Percentiles rank a stretch among this genome's conserved stretches.
Conservation (phyloP, 139 green algal genomes). For the Parachlorella kessleri region DNA sequence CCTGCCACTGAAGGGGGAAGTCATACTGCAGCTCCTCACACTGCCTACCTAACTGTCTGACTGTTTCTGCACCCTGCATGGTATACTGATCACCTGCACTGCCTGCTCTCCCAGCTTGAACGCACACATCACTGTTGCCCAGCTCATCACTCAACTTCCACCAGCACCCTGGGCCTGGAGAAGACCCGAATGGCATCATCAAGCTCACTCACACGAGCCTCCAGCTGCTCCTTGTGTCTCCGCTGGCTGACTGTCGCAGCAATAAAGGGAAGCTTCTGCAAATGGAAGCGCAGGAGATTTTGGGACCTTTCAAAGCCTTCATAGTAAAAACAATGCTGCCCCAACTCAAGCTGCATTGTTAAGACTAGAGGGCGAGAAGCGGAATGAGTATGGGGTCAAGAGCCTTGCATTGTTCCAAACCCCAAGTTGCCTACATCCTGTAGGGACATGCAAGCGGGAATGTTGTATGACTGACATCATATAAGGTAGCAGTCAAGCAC, state of each 20-base stretch:
- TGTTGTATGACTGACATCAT: neutral
- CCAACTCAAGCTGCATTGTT: too few relatives aligned
- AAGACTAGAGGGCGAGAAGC: too few relatives aligned
- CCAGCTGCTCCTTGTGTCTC: neutral
- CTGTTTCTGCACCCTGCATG: too few relatives aligned
- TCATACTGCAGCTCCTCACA: too few relatives aligned
- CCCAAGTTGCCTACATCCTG: neutral
- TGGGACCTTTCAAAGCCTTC: neutral
- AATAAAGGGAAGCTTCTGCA: neutral
- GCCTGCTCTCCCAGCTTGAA: too few relatives aligned
- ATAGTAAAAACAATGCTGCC: neutral
- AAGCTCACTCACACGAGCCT: neutral
- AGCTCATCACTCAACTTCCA: too few relatives aligned
- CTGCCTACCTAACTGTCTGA: too few relatives aligned
- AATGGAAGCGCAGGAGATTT: neutral
- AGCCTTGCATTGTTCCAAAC: too few relatives aligned
- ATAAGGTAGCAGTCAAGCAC: neutral
- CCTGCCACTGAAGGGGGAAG: too few relatives aligned
- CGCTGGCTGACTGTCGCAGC: neutral
- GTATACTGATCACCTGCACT: too few relatives aligned
- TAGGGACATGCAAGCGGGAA: neutral
- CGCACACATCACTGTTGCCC: too few relatives aligned
- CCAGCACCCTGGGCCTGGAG: neutral
- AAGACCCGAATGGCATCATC: neutral
- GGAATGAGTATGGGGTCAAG: too few relatives aligned